phyloP scores from a whole-genome alignment of 805 yeast genomes.

The Middelhovenomyces tepae region DNA sequence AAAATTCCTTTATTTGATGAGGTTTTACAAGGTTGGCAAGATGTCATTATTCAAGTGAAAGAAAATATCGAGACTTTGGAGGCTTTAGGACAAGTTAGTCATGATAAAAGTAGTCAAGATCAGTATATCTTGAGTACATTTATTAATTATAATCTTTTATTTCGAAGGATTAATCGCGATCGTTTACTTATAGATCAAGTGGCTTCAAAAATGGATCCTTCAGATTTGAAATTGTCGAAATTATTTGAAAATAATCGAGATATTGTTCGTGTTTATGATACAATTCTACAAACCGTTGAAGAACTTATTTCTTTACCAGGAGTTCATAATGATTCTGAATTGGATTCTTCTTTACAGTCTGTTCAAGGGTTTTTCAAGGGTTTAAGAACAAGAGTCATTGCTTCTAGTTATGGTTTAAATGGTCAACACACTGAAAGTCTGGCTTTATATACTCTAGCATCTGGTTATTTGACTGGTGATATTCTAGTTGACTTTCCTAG shows the following conservation, averaged over 20 bases:
- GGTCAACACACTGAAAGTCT: conserved; percentile 26
- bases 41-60: conserved; percentile 52
- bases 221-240: conserved; percentile 10
- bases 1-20: conserved; percentile 45
- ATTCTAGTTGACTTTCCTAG: conserved; percentile 8
- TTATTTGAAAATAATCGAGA: conserved; percentile 25
- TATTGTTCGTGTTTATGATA: conserved; percentile 40
- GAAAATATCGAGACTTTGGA: conserved; percentile 42
- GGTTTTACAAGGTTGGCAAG: conserved; percentile 58
- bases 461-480: conserved; percentile 4
- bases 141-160: conserved; percentile 56
- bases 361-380: conserved; percentile 42
- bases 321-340: conserved; percentile 74
- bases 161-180: conserved; percentile 70
- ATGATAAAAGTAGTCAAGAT: conserved; percentile 51
- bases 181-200: conserved; percentile 30
- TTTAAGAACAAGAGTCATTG: conserved; percentile 36
- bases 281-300: conserved; percentile 42
- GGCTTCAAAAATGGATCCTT: background rate
- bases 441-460: conserved; percentile 19
- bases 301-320: conserved; percentile 81
- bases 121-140: conserved; percentile 69
- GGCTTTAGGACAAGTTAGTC: conserved; percentile 21
- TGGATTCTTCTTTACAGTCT: conserved; percentile 44
- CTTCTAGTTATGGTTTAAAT: conserved; percentile 28